Conservation (phyloP, 1,284 basidiomycete genomes). For the Papiliotrema nemorosa region DNA sequence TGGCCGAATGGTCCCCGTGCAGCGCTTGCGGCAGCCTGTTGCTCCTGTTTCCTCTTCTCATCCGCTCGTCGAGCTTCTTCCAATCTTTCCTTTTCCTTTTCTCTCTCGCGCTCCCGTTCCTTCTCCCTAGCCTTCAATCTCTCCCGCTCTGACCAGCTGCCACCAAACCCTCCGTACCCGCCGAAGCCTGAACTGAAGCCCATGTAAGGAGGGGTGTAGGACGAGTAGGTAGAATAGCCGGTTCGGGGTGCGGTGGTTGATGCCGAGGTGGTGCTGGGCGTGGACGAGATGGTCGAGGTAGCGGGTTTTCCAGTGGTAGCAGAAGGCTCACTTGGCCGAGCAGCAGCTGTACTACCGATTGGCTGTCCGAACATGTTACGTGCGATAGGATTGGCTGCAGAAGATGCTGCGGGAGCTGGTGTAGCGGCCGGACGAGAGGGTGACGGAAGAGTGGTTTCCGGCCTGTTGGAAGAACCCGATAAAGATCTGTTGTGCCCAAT, state of each 20-base stretch:
- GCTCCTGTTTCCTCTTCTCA: constrained; percentile 12
- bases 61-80: constrained; percentile 3
- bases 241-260: neutral
- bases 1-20: neutral
- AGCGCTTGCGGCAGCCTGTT: constrained; percentile 17
- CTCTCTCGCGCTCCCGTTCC: constrained; percentile 8
- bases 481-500: neutral
- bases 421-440: no score
- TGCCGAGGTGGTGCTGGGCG: neutral
- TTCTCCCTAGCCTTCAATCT: neutral
- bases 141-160: constrained; percentile 5
- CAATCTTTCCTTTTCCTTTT: constrained; percentile 8
- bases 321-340: no score
- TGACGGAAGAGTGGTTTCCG: no score
- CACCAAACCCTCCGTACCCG: constrained; percentile 5
- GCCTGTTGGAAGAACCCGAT: constrained; percentile 1
- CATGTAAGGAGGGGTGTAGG: constrained; percentile 3
- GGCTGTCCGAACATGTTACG: no score
- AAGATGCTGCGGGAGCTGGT: no score
- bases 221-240: constrained; percentile 1
- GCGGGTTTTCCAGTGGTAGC: no score
- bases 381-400: no score
- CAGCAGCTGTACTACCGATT: no score
- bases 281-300: neutral
- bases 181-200: constrained; percentile 4